Conservation (phyloP, 495 filamentous ascomycete genomes). For the Penicillium taxi region DNA sequence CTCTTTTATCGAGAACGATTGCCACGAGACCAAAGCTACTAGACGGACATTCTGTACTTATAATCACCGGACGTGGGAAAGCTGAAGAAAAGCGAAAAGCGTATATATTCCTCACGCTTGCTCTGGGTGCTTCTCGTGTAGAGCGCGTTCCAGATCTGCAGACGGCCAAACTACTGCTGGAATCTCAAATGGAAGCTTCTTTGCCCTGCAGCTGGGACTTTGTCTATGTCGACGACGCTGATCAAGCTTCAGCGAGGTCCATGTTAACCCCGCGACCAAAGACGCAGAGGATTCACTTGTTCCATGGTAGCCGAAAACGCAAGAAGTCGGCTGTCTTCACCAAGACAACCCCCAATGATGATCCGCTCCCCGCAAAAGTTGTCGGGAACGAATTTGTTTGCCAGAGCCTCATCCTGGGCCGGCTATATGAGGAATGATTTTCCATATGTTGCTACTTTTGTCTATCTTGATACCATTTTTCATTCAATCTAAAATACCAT, state of each 20-base stretch:
- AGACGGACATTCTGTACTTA: constrained; percentile 57
- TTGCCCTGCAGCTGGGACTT: constrained; percentile 55
- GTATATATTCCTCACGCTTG: constrained; percentile 67
- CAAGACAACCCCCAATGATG: constrained; percentile 20
- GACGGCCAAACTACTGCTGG: constrained; percentile 48
- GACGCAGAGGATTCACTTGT: constrained; percentile 8
- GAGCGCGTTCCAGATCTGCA: constrained; percentile 55
- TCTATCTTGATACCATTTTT: constrained; percentile 20
- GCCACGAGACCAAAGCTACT: constrained; percentile 53
- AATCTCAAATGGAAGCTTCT: constrained; percentile 34
- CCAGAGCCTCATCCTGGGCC: constrained; percentile 86
- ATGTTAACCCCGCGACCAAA: constrained; percentile 25
- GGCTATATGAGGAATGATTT: constrained; percentile 55
- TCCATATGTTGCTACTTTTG: constrained; percentile 2
- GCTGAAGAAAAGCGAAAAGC: constrained; percentile 52
- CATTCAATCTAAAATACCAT: no score
- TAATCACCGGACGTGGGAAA: constrained; percentile 65
- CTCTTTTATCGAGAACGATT: constrained; percentile 50
- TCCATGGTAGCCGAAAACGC: constrained; percentile 32
- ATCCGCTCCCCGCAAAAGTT: constrained; percentile 37
- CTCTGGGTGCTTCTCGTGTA: constrained; percentile 63
- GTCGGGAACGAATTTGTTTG: constrained; percentile 83
- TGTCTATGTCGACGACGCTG: constrained; percentile 67
- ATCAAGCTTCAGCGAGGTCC: constrained; percentile 38
- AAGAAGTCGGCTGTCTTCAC: constrained; percentile 44